A percentile compares a stretch with the other conserved stretches of the same genome.
phyloP scores from a whole-genome alignment of 2,329 filamentous ascomycete species.

The Zymoseptoria tritici region DNA sequence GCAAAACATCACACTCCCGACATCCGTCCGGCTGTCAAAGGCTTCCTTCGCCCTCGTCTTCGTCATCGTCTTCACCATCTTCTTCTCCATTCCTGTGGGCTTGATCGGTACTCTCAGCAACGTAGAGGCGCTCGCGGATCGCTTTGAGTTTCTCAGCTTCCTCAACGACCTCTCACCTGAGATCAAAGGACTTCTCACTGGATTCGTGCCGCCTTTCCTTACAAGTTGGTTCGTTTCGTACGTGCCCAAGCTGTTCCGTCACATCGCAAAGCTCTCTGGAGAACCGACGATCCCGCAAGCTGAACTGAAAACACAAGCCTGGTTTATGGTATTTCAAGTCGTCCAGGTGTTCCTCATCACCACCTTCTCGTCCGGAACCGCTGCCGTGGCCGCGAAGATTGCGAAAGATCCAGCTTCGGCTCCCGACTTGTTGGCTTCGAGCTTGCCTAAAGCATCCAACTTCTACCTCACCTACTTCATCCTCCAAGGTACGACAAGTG shows the following conservation, averaged over 20 bases:
- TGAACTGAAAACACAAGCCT: conserved; percentile 35
- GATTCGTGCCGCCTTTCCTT: conserved; percentile 27
- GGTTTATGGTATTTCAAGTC: conserved; percentile 36
- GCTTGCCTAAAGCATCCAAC: conserved; percentile 33
- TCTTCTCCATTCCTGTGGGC: conserved; percentile 31
- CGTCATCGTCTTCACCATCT: conserved; percentile 30
- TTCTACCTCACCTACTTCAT: conserved; percentile 38
- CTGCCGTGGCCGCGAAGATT: conserved; percentile 28
- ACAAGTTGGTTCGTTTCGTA: conserved; percentile 29
- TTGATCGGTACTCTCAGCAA: conserved; percentile 30
- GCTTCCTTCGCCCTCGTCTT: conserved; percentile 26
- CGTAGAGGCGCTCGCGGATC: conserved; percentile 26
- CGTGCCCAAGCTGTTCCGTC: conserved; percentile 30
- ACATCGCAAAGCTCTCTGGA: conserved; percentile 29
- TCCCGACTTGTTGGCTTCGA: conserved; percentile 28
- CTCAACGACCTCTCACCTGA: conserved; percentile 25
- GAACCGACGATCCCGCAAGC: conserved; percentile 38
- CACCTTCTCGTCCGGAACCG: conserved; percentile 33
- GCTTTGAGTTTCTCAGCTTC: conserved; percentile 24
- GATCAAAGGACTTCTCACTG: conserved; percentile 26
- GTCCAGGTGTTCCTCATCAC: conserved; percentile 37
- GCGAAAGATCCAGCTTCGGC: conserved; percentile 27
- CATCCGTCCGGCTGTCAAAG: conserved; percentile 22
- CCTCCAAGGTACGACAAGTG: conserved; percentile 29
- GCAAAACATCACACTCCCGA: conserved; percentile 37